Conservation (phyloP, 192 early-diverging fungal species). For the Dissophora globulifera region DNA sequence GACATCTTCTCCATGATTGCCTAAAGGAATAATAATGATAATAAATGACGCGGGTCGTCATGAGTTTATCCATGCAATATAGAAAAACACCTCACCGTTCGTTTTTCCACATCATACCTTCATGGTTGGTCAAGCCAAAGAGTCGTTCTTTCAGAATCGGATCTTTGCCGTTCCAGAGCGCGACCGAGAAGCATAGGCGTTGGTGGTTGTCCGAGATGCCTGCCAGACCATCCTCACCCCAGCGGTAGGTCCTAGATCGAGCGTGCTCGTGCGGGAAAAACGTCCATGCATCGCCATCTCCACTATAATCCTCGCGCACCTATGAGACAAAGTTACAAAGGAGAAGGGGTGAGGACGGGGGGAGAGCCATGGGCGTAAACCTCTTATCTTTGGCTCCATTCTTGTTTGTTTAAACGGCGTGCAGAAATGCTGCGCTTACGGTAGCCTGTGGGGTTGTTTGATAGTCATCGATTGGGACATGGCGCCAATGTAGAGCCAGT, state of each 20-base stretch:
- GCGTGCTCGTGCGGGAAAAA: constrained; percentile 50
- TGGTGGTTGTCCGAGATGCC: constrained; percentile 50
- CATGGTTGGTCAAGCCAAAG: constrained; percentile 46
- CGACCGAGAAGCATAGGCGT: constrained; percentile 46
- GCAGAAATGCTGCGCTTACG: too few species aligned
- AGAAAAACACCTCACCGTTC: too few species aligned
- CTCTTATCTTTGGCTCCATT: too few species aligned
- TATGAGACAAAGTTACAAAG: not conserved
- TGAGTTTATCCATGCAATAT: too few species aligned
- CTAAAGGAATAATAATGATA: not conserved
- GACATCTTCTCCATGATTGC: constrained; percentile 53
- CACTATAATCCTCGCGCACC: constrained; percentile 51
- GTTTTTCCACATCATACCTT: too few species aligned
- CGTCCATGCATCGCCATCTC: constrained; percentile 39
- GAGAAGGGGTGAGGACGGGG: too few species aligned
- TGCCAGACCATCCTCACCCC: constrained; percentile 49
- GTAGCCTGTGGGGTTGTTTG: too few species aligned
- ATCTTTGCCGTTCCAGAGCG: constrained; percentile 48
- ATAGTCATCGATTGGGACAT: too few species aligned
- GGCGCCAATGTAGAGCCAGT: too few species aligned
- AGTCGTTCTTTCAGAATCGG: constrained; percentile 51
- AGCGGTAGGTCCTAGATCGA: constrained; percentile 44
- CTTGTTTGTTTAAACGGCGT: too few species aligned
- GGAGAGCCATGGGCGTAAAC: too few species aligned
- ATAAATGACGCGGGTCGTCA: too few species aligned